These are phyloP conservation scores for Miamiensis avidus DNA, from an alignment of 169 alveolate genomes.

Conservation along the genomic window DNA sequence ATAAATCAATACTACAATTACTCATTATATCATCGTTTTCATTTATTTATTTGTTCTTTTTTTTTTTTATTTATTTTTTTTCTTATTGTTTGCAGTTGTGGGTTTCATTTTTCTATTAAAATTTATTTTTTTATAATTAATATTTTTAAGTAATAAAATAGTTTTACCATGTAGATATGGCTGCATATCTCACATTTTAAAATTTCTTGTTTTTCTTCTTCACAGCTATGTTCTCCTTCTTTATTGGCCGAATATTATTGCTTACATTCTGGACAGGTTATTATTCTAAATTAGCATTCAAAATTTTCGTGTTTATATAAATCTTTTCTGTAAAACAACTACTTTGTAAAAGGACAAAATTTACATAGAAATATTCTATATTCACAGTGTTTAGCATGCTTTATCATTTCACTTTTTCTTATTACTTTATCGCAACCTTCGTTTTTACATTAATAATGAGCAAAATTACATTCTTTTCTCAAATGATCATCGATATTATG, in stretches of 20 bases:
- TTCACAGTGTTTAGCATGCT: not conserved
- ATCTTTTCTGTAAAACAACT: not conserved
- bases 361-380: not conserved
- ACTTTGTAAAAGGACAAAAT: not conserved
- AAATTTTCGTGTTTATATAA: not conserved
- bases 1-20: too few relatives aligned
- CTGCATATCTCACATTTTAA: not conserved
- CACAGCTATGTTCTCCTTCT: not conserved
- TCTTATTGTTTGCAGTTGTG: too few relatives aligned
- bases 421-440: not conserved
- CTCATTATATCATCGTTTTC: too few relatives aligned
- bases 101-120: too few relatives aligned
- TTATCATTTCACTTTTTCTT: too few relatives aligned
- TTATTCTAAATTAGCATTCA: not conserved
- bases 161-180: too few relatives aligned
- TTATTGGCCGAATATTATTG: not conserved
- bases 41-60: too few relatives aligned
- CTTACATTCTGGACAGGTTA: not conserved
- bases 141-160: too few relatives aligned
- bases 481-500: not conserved
- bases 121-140: too few relatives aligned
- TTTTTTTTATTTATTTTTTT: too few relatives aligned
- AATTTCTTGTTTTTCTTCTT: not conserved
- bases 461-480: not conserved
- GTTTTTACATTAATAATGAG: not conserved